These are phyloP conservation scores for Sphagnum fallax DNA, from an alignment of 228 moss, liverwort and hornwort genomes.

Conservation along the genomic window DNA sequence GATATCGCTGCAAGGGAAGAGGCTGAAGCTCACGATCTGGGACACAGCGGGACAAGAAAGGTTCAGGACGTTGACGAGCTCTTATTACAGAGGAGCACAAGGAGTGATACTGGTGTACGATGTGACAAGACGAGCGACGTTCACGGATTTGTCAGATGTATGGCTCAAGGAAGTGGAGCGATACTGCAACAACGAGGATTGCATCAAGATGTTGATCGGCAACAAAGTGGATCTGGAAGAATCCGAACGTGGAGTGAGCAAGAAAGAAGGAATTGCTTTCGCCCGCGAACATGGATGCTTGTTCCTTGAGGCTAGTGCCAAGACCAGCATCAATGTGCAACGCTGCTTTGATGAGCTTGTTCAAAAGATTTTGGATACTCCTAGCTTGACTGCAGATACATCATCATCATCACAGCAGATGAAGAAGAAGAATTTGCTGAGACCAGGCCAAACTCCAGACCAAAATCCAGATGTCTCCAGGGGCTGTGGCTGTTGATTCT, in stretches of 20 bases:
- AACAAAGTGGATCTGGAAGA: constrained; percentile 92
- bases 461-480: constrained; percentile 1
- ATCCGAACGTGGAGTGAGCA: constrained; percentile 73
- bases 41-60: constrained; percentile 98
- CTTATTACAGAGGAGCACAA: constrained; percentile 90
- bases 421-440: constrained; percentile 57
- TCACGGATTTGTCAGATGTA: constrained; percentile 83
- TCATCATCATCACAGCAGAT: constrained; percentile 8
- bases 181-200: constrained; percentile 79
- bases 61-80: constrained; percentile 85
- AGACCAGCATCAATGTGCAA: constrained; percentile 91
- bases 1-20: constrained; percentile 69
- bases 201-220: constrained; percentile 96
- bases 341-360: constrained; percentile 94
- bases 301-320: constrained; percentile 93
- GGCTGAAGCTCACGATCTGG: constrained; percentile 93
- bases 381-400: constrained; percentile 68
- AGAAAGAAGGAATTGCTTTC: constrained; percentile 93
- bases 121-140: constrained; percentile 84
- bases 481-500: constrained; percentile 32
- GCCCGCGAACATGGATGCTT: constrained; percentile 89
- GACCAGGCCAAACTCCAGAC: constrained; percentile 40
- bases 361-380: constrained; percentile 89
- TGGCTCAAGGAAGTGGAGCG: constrained; percentile 94
- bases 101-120: constrained; percentile 90